Conservation (phyloP, 2,329 filamentous ascomycete genomes). For the Ustilaginoidea virens region DNA sequence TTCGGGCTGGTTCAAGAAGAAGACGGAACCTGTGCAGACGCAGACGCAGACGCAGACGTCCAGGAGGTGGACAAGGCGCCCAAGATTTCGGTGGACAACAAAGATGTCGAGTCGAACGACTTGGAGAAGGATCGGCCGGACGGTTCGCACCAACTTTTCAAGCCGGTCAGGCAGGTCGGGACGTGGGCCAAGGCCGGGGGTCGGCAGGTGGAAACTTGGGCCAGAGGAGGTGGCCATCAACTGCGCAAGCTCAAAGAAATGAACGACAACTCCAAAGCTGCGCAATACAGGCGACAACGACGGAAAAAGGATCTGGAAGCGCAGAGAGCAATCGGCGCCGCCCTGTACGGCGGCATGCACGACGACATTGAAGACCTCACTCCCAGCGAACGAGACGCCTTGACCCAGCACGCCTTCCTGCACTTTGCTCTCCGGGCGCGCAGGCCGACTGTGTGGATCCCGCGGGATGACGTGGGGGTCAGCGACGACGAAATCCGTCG, state of each 20-base stretch:
- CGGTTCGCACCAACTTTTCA: conserved; percentile 18
- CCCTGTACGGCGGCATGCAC: conserved; percentile 73
- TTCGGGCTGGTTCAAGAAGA: conserved; percentile 44
- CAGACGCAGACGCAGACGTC: conserved; percentile 31
- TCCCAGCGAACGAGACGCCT: conserved; percentile 70
- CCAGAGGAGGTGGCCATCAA: conserved; percentile 30
- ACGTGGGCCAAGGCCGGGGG: conserved; percentile 25
- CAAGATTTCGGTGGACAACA: conserved; percentile 18
- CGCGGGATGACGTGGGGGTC: conserved; percentile 75
- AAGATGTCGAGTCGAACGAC: conserved; percentile 24
- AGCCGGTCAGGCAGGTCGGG: conserved; percentile 31
- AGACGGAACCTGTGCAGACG: conserved; percentile 27
- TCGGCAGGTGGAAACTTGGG: conserved; percentile 17
- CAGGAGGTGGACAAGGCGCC: conserved; percentile 21
- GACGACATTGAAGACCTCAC: conserved; percentile 93
- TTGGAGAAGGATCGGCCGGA: conserved; percentile 10
- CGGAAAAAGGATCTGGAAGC: conserved; percentile 51
- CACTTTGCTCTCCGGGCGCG: conserved; percentile 75
- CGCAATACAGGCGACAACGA: conserved; percentile 31
- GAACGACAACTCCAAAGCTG: conserved; percentile 21
- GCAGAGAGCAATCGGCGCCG: conserved; percentile 59
- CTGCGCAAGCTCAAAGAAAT: conserved; percentile 26
- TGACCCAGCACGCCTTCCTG: conserved; percentile 79
- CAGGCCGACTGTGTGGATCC: conserved; percentile 85
- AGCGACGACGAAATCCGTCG: conserved; percentile 80